Conservation (phyloP, 805 yeast species). For the Ogataea thermomethanolica region DNA sequence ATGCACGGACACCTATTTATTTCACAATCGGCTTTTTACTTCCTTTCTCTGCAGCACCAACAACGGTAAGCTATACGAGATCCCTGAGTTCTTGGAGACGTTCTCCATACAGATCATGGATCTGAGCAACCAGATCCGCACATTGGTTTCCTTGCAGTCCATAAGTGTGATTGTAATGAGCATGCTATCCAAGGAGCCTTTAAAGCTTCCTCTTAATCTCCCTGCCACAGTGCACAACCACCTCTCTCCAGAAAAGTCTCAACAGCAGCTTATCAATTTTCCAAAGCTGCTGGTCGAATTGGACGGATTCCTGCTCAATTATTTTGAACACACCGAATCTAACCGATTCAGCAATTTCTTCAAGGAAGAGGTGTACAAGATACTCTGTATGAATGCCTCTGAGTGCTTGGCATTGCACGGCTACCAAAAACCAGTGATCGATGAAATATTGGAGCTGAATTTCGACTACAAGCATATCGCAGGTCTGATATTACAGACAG, state of each 20-base stretch:
- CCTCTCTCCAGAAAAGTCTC: conserved; percentile 5
- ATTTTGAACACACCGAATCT: conserved; percentile 14
- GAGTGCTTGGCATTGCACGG: conserved; percentile 3
- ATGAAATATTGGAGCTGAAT: conserved; percentile 15
- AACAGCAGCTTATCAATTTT: conserved; percentile 13
- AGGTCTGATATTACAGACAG: conserved; percentile 20
- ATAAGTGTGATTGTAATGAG: conserved; percentile 18
- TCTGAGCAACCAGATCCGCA: conserved; percentile 11
- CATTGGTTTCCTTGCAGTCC: conserved; percentile 17
- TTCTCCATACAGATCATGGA: conserved; percentile 16
- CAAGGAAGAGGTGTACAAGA: conserved; percentile 19
- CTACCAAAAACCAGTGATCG: neutral
- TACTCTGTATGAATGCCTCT: conserved; percentile 10
- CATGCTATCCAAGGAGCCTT: conserved; percentile 6
- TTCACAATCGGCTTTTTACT: conserved; percentile 19
- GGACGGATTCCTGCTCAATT: conserved; percentile 10
- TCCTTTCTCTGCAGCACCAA: conserved; percentile 17
- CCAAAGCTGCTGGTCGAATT: conserved; percentile 10
- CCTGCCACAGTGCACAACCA: neutral
- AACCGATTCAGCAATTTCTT: conserved; percentile 12
- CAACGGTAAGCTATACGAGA: conserved; percentile 13
- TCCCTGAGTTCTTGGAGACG: conserved; percentile 22
- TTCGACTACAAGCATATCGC: conserved; percentile 14
- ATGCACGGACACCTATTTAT: conserved; percentile 7
- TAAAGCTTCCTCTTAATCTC: conserved; percentile 8